A percentile compares a stretch with the other conserved stretches of the same genome.
Evolutionary conservation across 2,329 filamentous ascomycete species (phyloP).

Genomic region (Aspergillus fumigatiaffinis): DNA sequence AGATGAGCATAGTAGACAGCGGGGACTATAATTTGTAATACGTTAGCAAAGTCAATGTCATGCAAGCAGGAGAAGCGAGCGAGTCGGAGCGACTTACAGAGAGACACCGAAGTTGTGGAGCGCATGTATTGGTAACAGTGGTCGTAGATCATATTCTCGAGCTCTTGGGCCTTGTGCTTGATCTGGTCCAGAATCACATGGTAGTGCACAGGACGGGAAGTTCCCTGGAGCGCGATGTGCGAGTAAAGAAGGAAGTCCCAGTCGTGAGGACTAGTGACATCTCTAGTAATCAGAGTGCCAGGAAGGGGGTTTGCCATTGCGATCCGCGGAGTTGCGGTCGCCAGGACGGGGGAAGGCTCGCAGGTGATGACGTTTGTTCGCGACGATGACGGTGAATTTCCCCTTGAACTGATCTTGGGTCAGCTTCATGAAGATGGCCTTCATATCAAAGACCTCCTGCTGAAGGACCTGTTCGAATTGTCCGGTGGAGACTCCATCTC

Average conservation of each 20-base stretch:
- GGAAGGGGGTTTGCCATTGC: constrained; percentile 81
- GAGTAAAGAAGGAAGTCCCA: constrained; percentile 79
- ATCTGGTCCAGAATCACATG: constrained; percentile 83
- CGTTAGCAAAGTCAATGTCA: constrained; percentile 4
- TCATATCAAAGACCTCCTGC: constrained; percentile 71
- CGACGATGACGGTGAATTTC: constrained; percentile 80
- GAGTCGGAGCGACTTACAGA: constrained; percentile 47
- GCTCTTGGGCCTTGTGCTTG: constrained; percentile 59
- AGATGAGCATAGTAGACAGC: constrained; percentile 96
- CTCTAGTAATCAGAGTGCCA: constrained; percentile 80
- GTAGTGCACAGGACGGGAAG: constrained; percentile 87
- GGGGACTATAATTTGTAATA: constrained; percentile 47
- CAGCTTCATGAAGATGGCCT: constrained; percentile 50
- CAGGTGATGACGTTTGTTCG: constrained; percentile 90
- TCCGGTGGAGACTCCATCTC: constrained; percentile 85
- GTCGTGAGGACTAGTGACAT: constrained; percentile 86
- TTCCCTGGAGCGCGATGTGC: constrained; percentile 85
- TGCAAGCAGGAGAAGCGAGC: background rate
- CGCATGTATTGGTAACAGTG: constrained; percentile 92
- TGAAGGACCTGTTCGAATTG: constrained; percentile 78
- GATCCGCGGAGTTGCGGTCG: constrained; percentile 55
- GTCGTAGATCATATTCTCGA: constrained; percentile 89
- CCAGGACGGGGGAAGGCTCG: constrained; percentile 75
- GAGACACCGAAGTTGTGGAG: constrained; percentile 85
- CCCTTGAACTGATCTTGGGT: constrained; percentile 42